Percentiles rank a stretch among this genome's conserved stretches.
phyloP scores from a whole-genome alignment of 805 yeast genomes.

The Nematodospora valgi region DNA sequence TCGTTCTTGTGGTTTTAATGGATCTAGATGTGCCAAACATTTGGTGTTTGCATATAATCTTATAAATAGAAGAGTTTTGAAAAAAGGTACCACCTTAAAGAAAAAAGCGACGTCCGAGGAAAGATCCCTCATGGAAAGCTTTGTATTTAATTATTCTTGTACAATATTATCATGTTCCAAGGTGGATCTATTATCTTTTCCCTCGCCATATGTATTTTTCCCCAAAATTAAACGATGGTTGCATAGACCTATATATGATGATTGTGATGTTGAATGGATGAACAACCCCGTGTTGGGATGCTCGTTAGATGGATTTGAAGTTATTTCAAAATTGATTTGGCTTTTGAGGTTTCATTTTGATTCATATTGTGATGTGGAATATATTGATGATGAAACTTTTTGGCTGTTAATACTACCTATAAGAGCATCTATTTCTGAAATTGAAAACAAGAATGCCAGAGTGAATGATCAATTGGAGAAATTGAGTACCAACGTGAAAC shows the following conservation, averaged over 20 bases:
- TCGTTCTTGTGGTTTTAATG: constrained; percentile 5
- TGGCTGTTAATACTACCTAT: constrained; percentile 5
- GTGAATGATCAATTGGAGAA: not conserved
- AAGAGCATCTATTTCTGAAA: not conserved
- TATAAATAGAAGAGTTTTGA: not conserved
- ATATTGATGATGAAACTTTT: constrained; percentile 1
- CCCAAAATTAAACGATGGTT: constrained; percentile 5
- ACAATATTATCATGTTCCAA: constrained; percentile 5
- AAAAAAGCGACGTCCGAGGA: constrained; percentile 2
- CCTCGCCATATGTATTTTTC: constrained; percentile 8
- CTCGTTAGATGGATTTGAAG: constrained; percentile 5
- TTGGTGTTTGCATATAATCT: constrained; percentile 6
- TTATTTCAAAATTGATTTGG: constrained; percentile 6
- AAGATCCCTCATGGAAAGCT: constrained; percentile 7
- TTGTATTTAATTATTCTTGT: constrained; percentile 5
- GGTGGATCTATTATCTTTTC: constrained; percentile 3
- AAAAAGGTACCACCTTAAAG: not conserved
- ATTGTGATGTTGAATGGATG: constrained; percentile 6
- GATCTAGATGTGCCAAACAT: constrained; percentile 7
- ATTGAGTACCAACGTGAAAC: constrained; percentile 1
- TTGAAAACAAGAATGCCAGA: not conserved
- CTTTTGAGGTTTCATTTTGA: constrained; percentile 8
- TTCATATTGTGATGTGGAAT: not conserved
- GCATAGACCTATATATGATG: constrained; percentile 1
- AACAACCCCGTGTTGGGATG: constrained; percentile 5